Percentiles rank a stretch among this genome's conserved stretches.
Evolutionary conservation across 139 green algal species (phyloP).

Genomic region (Volvox africanus): DNA sequence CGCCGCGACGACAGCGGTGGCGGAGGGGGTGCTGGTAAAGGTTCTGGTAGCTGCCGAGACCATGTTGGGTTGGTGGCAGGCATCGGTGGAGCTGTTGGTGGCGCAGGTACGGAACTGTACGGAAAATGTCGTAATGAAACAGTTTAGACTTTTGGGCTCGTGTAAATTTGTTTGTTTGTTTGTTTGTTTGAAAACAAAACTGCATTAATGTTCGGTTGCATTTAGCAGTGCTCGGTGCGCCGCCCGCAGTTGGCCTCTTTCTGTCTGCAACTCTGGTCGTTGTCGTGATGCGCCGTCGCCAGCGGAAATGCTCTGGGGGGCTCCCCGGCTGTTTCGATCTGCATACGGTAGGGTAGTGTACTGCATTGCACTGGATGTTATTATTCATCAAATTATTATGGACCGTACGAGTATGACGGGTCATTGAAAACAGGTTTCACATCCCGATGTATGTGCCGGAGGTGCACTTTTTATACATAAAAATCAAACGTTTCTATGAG

Average conservation of each 20-base stretch:
- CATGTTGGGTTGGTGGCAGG: not conserved
- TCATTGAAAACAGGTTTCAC: too few species aligned
- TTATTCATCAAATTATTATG: too few species aligned
- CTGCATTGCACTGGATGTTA: not conserved
- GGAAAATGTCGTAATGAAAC: too few species aligned
- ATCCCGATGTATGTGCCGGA: too few species aligned
- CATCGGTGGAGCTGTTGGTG: not conserved
- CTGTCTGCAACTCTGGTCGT: not conserved
- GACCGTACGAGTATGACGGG: too few species aligned
- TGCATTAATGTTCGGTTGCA: too few species aligned
- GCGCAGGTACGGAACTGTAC: not conserved
- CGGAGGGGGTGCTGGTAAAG: not conserved
- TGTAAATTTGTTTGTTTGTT: too few species aligned
- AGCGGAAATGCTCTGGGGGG: not conserved
- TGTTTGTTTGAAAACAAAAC: too few species aligned
- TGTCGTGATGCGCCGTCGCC: not conserved
- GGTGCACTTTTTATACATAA: too few species aligned
- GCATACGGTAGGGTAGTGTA: not conserved
- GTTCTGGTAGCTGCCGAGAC: not conserved
- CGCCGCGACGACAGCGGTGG: not conserved
- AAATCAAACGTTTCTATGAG: too few species aligned
- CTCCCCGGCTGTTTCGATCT: conserved; percentile 2
- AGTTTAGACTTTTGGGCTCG: too few species aligned
- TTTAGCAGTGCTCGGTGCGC: not conserved
- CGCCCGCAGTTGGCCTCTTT: not conserved